A percentile compares a stretch with the other conserved stretches of the same genome.
These are phyloP conservation scores for Ophiognomonia clavigignenti-juglandacearum DNA, from an alignment of 2,329 filamentous ascomycete species.

Conservation along the genomic window DNA sequence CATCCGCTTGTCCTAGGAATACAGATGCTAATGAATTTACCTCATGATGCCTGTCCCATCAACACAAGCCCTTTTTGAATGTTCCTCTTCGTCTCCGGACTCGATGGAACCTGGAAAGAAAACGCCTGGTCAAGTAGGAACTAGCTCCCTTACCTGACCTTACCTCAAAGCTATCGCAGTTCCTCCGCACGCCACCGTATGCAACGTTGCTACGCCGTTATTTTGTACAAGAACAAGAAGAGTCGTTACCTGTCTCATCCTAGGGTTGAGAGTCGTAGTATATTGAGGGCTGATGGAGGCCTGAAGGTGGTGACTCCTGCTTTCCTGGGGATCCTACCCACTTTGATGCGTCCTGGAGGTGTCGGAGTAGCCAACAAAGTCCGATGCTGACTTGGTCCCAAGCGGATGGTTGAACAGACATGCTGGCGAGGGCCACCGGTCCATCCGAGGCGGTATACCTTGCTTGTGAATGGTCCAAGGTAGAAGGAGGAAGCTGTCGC, in stretches of 20 bases:
- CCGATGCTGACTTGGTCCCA: no score
- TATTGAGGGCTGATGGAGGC: no score
- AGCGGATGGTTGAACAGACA: no score
- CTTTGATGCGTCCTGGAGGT: no score
- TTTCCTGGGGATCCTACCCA: no score
- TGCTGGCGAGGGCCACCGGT: not conserved
- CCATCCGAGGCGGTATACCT: constrained; percentile 3
- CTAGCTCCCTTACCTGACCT: constrained; percentile 25
- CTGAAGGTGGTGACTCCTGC: no score
- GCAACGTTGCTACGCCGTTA: constrained; percentile 4
- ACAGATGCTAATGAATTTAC: not conserved
- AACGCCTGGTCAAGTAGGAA: constrained; percentile 22
- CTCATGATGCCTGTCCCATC: not conserved
- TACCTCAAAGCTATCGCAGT: constrained; percentile 20
- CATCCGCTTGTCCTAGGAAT: not conserved
- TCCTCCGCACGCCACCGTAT: constrained; percentile 1
- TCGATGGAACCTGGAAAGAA: constrained; percentile 3
- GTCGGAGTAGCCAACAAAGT: no score
- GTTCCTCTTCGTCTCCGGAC: not conserved
- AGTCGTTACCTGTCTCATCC: constrained; percentile 16
- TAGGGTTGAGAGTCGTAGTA: constrained; percentile 1
- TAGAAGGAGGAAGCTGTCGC: not conserved
- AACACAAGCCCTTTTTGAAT: constrained; percentile 2
- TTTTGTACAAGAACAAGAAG: constrained; percentile 14
- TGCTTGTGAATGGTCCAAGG: not conserved